Conservation (phyloP, 2,329 filamentous ascomycete genomes). For the Talaromyces sp. region DNA sequence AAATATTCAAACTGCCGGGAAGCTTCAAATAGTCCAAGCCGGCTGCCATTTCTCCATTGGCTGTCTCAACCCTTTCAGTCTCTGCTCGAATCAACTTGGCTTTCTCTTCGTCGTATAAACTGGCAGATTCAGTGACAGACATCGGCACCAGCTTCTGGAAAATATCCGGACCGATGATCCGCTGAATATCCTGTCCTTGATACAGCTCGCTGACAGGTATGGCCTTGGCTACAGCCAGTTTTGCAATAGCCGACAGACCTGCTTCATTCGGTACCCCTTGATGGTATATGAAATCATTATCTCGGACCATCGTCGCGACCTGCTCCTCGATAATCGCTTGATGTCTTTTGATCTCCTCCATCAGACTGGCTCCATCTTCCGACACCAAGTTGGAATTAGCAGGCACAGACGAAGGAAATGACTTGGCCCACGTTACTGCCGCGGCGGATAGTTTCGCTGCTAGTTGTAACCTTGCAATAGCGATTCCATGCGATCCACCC, state of each 20-base stretch:
- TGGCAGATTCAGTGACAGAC: constrained; percentile 92
- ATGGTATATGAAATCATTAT: constrained; percentile 99
- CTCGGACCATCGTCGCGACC: constrained; percentile 70
- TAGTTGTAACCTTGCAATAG: constrained; percentile 75
- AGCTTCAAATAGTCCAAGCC: constrained; percentile 91
- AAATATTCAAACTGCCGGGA: constrained; percentile 79
- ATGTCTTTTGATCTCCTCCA: constrained; percentile 83
- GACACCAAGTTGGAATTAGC: constrained; percentile 77
- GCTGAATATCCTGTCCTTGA: constrained; percentile 92
- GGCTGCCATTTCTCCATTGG: constrained; percentile 92
- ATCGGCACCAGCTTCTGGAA: constrained; percentile 96
- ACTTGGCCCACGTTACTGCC: constrained; percentile 69
- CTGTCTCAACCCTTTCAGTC: constrained; percentile 85
- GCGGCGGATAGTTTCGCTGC: constrained; percentile 77
- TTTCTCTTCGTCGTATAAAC: constrained; percentile 97
- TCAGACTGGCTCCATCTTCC: constrained; percentile 69
- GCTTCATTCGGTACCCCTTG: constrained; percentile 85
- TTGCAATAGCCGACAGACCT: constrained; percentile 74
- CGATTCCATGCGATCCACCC: constrained; percentile 77
- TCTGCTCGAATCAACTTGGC: constrained; percentile 92
- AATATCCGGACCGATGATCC: constrained; percentile 93
- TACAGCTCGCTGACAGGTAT: constrained; percentile 97
- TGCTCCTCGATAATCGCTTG: constrained; percentile 75
- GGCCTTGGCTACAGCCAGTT: constrained; percentile 90
- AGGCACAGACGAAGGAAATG: constrained; percentile 75